These are phyloP conservation scores for Escovopsis sp. DNA, from an alignment of 2,329 filamentous ascomycete genomes.

Conservation along the genomic window DNA sequence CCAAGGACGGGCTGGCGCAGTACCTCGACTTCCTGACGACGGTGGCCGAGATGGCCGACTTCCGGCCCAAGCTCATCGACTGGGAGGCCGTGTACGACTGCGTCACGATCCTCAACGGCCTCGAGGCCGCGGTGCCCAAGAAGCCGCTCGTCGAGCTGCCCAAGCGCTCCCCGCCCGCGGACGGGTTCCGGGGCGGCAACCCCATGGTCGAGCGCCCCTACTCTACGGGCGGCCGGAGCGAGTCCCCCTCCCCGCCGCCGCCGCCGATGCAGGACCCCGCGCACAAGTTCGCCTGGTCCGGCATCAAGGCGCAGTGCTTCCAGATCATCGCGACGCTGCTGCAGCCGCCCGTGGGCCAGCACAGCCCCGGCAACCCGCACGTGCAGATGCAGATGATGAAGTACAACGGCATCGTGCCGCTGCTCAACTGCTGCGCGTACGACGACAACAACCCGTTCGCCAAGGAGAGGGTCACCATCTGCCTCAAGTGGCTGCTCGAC, in stretches of 20 bases:
- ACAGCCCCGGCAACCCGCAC: slow-evolving; percentile 48
- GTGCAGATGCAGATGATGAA: slow-evolving; percentile 82
- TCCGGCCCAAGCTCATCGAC: slow-evolving; percentile 72
- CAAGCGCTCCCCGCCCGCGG: slow-evolving; percentile 13
- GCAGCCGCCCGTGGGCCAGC: slow-evolving; percentile 57
- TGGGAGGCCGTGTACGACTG: slow-evolving; percentile 89
- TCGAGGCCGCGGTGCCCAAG: slow-evolving; percentile 79
- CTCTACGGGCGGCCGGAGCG: slow-evolving; percentile 15
- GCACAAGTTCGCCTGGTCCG: slow-evolving; percentile 49
- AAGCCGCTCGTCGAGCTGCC: slow-evolving; percentile 46
- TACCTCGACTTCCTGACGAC: slow-evolving; percentile 90
- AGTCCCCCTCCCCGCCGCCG: slow-evolving; percentile 23
- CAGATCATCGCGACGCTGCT: slow-evolving; percentile 80
- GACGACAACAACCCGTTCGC: slow-evolving; percentile 92
- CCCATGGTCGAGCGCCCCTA: slow-evolving; percentile 51
- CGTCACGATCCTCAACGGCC: slow-evolving; percentile 69
- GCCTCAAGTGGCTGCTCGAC: slow-evolving; percentile 70
- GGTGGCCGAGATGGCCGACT: slow-evolving; percentile 69
- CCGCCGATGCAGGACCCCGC: slow-evolving; percentile 45
- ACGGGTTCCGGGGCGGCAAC: slow-evolving; percentile 9
- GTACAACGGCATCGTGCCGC: slow-evolving; percentile 71
- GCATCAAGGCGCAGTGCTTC: slow-evolving; percentile 85
- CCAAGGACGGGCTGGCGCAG: slow-evolving; percentile 87
- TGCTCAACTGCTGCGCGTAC: slow-evolving; percentile 80
- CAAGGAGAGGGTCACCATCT: slow-evolving; percentile 79